Evolutionary conservation across 2,329 filamentous ascomycete genomes (phyloP).

Genomic region (Epichloe hybrida): DNA sequence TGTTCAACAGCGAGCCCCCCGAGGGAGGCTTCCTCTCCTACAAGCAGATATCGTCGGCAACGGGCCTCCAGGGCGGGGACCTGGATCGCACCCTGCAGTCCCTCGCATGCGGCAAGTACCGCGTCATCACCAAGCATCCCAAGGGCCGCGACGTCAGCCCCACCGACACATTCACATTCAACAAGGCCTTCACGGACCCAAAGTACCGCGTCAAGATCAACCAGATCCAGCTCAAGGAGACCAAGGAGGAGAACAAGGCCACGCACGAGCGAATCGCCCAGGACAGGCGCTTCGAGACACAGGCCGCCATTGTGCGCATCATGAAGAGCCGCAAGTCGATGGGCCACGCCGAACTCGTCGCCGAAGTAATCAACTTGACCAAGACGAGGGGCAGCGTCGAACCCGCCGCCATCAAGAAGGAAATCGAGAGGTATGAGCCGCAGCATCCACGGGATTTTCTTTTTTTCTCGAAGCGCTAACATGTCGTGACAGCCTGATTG

Average conservation of each 20-base stretch:
- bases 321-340: constrained; percentile 92
- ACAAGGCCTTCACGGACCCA: constrained; percentile 59
- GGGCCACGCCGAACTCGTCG: constrained; percentile 69
- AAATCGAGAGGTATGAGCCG: constrained; percentile 72
- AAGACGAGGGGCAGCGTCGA: constrained; percentile 83
- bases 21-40: constrained; percentile 59
- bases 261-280: constrained; percentile 82
- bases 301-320: constrained; percentile 90
- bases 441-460: too few relatives aligned
- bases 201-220: constrained; percentile 96
- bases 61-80: constrained; percentile 62
- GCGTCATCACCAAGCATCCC: constrained; percentile 74
- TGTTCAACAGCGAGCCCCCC: constrained; percentile 61
- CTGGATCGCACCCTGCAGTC: constrained; percentile 87
- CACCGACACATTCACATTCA: constrained; percentile 77
- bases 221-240: constrained; percentile 95
- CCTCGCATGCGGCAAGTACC: constrained; percentile 78
- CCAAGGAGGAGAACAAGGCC: constrained; percentile 83
- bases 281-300: constrained; percentile 89
- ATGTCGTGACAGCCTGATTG: constrained; percentile 51
- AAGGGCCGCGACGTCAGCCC: constrained; percentile 66
- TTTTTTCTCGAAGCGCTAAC: neutral
- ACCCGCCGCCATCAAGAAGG: constrained; percentile 80
- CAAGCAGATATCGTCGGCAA: constrained; percentile 58
- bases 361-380: constrained; percentile 85